Evolutionary conservation across 2,329 filamentous ascomycete species (phyloP), one percentile per base, ranked within the genome.

Genomic region (Penicillium paneum): DNA sequence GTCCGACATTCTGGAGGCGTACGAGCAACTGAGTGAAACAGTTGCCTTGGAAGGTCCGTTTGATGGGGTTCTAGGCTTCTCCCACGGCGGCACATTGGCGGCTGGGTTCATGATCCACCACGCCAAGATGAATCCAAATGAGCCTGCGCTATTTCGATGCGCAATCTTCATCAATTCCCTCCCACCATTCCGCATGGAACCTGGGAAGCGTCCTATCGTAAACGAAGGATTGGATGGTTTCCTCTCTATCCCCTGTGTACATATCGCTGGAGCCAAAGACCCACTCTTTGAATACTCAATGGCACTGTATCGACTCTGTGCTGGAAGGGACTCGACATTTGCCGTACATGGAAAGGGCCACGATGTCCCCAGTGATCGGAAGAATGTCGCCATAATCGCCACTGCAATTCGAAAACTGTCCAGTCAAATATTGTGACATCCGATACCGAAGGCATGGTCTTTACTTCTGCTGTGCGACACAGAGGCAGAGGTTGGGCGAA

Each of bases 1-100:
- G 15, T 57, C 63, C 12, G 58, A 64, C 26, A 49, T 69, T 8
- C 41, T 55, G 10, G 59, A 67, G 8, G 67, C 70, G 2, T 68
- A 69, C 39, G 57, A 64, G 29, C 49, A 62, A 11, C 57, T 71
- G 24, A 62, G 65, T 42, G 64, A 68, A 24, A 58, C 62, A 39
- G 63, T 72, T 31, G 54, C 58, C 8, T 19, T 56, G 35, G 51
- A 57, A n/a, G 70, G 57, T 12, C 62, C 55, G 21, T 64, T 58
- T 31, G 70, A 74, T 35, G 69, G 69, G 7, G 53, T 72, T 38
- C 56, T 73, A 19, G 71, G 71, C 28, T 73, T 73, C 56, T 71
- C 67, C 11, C 68, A 73, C 36, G 71, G 71, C 8, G 71, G 64
- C 13, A 68, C 69, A 11, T 52, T 73, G 32, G 69, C 70, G 2